Conservation (phyloP, 106 monocot species). For the Dendrobium catenatum region DNA sequence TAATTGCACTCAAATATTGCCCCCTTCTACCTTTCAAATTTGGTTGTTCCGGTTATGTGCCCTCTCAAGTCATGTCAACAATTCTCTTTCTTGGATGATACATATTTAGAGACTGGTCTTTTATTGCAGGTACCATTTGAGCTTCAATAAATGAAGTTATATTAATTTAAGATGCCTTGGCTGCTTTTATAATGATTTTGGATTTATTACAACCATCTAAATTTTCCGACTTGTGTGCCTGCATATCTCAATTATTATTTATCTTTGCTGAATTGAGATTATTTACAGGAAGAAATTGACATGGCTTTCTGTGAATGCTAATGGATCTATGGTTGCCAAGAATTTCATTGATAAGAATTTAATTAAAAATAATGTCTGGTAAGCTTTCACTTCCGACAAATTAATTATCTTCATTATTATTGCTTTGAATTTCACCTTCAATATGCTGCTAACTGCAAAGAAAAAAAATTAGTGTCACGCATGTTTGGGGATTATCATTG, state of each 20-base stretch:
- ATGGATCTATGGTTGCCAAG: constrained; percentile 67
- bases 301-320: constrained; percentile 76
- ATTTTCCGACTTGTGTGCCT: background rate
- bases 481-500: background rate
- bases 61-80: too few relatives aligned
- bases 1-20: background rate
- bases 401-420: background rate
- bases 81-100: background rate
- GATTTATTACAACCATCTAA: background rate
- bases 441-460: background rate
- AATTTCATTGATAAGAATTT: constrained; percentile 62
- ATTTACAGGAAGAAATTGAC: constrained; percentile 74
- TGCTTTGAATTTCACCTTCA: background rate
- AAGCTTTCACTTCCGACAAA: constrained; percentile 11
- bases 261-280: background rate
- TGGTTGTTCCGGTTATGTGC: background rate
- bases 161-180: background rate
- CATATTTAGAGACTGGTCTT: background rate
- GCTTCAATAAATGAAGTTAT: background rate
- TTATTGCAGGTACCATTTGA: background rate
- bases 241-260: background rate
- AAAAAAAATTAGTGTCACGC: background rate
- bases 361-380: constrained; percentile 70
- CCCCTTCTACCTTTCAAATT: too few relatives aligned
- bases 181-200: constrained; percentile 4